Evolutionary conservation across 2,329 filamentous ascomycete species (phyloP), one percentile per base, ranked within the genome.

Genomic region (Fusarium liriodendri): DNA sequence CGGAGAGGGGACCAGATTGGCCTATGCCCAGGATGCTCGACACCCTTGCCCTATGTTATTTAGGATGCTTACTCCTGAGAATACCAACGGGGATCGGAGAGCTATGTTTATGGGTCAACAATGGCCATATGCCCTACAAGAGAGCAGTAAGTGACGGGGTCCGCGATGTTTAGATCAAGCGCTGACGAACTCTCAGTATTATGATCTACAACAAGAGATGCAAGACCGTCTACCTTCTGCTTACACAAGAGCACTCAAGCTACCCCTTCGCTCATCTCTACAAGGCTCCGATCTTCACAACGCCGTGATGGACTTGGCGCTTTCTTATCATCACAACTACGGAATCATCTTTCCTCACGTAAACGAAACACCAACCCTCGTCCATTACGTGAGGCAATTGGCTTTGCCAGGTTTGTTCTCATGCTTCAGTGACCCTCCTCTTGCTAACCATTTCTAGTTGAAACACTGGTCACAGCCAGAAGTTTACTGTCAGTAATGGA

Each of bases 11-110:
- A 7, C 82, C 85, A 74, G 80, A 85, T 52, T 88, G 90, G 85
- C 85, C 87, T 57, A 77, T 90, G 76, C 95, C 95, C 1, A 90
- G 85, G 61, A 84, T 97, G 38, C 84, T 94, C 47, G 95, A 98
- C 75, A 93, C 92, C 1, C 82, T 98, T 62, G 91, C 87, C 2
- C 81, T 98, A 13, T 95, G 94, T 79, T 98, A 98, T 83, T 82
- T 98, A 37, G 95, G 91, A 2, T 91, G 91, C 40, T 78, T 97
- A 54, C 85, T 98, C 29, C 85, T 98, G 75, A 90, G 93, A 65
- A 86, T 97, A 65, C 95, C 95, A 0, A 87, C 94, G n/a, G 90
- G 91, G 25, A 84, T 96, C 9, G 92, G 91, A 13, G 94, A 97
- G 73, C 82, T 98, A 14, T 87, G 87, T 63, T 84, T 85, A 52